These are phyloP conservation scores for Boechera stricta DNA, from an alignment of 345 rosid genomes.

Conservation along the genomic window DNA sequence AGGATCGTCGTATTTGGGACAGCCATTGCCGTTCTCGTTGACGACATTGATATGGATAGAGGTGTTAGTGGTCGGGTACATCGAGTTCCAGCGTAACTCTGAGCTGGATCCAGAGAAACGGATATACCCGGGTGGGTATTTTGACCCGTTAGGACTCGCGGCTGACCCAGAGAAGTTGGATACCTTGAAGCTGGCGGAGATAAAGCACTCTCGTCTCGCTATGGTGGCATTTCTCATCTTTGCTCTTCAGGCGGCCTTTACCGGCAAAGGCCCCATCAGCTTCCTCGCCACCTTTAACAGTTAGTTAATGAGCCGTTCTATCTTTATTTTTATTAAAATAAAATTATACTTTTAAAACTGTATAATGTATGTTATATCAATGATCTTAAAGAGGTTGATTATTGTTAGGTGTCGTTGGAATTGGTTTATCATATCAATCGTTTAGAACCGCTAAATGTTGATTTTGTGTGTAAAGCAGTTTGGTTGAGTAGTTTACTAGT, in stretches of 20 bases:
- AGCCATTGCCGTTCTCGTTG: conserved; percentile 85
- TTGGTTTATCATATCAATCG: conserved; percentile 1
- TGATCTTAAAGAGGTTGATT: conserved; percentile 16
- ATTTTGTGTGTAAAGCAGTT: not conserved
- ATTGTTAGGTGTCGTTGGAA: not conserved
- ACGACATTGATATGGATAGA: conserved; percentile 91
- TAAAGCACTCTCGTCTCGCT: conserved; percentile 84
- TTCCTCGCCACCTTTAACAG: conserved; percentile 71
- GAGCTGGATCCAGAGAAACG: conserved; percentile 83
- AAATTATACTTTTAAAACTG: conserved; percentile 3
- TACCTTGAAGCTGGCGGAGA: conserved; percentile 75
- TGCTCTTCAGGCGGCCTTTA: conserved; percentile 69
- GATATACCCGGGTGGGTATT: conserved; percentile 84
- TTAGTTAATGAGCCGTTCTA: conserved; percentile 37
- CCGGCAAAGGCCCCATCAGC: conserved; percentile 86
- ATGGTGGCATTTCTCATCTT: conserved; percentile 89
- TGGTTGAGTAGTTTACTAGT: not conserved
- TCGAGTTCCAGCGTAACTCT: conserved; percentile 65
- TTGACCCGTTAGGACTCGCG: conserved; percentile 79
- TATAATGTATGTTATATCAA: conserved; percentile 7
- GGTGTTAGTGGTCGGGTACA: conserved; percentile 67
- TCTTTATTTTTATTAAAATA: not conserved
- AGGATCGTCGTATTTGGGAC: conserved; percentile 92
- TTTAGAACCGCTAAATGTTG: not conserved
- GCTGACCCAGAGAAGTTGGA: conserved; percentile 76